Base-by-base conservation (phyloP, 371 early-diverging fungal genomes). In the Mucor irregularis region DNA sequence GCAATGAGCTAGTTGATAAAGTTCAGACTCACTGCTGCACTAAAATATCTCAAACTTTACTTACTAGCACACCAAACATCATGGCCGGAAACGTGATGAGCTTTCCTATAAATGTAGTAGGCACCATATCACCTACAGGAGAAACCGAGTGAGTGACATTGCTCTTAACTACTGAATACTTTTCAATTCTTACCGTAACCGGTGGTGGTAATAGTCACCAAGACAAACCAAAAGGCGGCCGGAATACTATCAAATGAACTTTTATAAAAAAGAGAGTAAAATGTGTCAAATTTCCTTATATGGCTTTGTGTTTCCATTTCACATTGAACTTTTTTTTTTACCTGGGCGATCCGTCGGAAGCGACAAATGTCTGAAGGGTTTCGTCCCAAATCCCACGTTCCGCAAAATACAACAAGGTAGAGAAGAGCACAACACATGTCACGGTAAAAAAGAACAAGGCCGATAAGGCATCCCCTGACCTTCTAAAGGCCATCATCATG, bases 301-400 rank as follows among this genome's bases (percentile, higher is more conserved):
- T 22, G 35, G n/a, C n/a, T n/a, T n/a, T n/a, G n/a, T n/a, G n/a
- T n/a, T n/a, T n/a, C n/a, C n/a, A n/a, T n/a, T n/a, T n/a, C n/a
- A n/a, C n/a, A n/a, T n/a, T n/a, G n/a, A n/a, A n/a, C n/a, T n/a
- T n/a, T n/a, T n/a, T n/a, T n/a, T n/a, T n/a, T n/a, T 75, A 79
- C 78, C 86, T 42, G 14, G 42, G 42, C 13, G 42, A 42, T 3
- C 42, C 42, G 14, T 42, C 42, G 11, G 30, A 30, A 7, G 47
- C 30, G 4, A 46, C 47, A 30, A 30, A 26, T 5, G 16, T 80
- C 46, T 87, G 76, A 28, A 86, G 62, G 5, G 76, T 87, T 9
- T 82, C 83, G 56, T 90, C 88, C 89, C 90, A 93, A 14, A 80
- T 77, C 56, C 93, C 93, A 37, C 93, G 76, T 68, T 93, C 93